Percentiles rank a stretch among this genome's conserved stretches.
Conservation (phyloP, 2,329 filamentous ascomycete species). For the Stromatinia cepivora region DNA sequence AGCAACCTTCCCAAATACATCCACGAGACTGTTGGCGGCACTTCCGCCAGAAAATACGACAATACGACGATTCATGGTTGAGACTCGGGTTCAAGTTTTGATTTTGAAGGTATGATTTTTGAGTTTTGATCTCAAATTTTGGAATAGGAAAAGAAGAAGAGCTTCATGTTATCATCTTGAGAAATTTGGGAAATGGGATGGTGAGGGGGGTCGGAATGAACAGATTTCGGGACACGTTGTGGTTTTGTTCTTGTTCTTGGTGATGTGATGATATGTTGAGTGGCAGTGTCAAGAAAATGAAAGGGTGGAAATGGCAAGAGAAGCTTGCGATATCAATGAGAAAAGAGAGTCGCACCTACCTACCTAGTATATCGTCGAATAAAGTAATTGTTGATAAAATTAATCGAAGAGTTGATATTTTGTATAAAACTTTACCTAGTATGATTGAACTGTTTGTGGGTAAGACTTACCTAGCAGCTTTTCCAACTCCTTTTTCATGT, state of each 20-base stretch:
- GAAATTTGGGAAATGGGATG: neutral
- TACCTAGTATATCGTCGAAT: neutral
- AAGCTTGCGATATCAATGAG: neutral
- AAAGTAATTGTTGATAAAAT: too few species aligned
- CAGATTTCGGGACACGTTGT: constrained; percentile 20
- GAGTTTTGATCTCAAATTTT: neutral
- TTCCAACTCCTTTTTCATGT: too few species aligned
- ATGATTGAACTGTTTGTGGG: too few species aligned
- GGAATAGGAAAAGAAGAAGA: neutral
- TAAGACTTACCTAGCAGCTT: too few species aligned
- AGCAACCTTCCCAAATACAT: constrained; percentile 70
- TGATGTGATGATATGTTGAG: neutral
- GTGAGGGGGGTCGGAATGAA: neutral
- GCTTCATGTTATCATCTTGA: neutral
- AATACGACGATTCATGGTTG: constrained; percentile 44
- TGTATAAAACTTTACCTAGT: too few species aligned
- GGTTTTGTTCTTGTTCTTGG: neutral
- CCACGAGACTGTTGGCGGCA: constrained; percentile 90
- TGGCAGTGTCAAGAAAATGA: neutral
- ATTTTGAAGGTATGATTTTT: neutral
- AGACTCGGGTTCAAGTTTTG: neutral
- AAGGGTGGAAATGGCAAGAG: neutral
- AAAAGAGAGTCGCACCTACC: constrained; percentile 3
- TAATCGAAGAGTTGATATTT: too few species aligned
- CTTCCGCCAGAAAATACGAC: constrained; percentile 91